phyloP scores from a whole-genome alignment of 2,329 filamentous ascomycete genomes.

The Zalaria obscura region DNA sequence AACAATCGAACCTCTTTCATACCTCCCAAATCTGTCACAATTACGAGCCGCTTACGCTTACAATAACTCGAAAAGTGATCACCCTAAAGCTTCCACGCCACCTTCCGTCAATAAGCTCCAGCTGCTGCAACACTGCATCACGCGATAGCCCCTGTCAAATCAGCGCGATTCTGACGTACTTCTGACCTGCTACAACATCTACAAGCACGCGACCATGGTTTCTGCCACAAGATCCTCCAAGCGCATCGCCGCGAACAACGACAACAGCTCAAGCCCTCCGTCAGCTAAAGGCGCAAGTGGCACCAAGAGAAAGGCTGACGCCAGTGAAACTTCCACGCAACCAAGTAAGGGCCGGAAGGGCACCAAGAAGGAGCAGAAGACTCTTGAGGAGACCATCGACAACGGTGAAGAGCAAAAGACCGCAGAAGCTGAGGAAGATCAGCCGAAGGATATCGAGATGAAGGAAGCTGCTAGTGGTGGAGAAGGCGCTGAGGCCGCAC shows the following conservation, averaged over 20 bases:
- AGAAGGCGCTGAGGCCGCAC: constrained; percentile 5
- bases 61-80: no score
- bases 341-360: constrained; percentile 24
- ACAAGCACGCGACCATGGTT: constrained; percentile 8
- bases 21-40: no score
- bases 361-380: constrained; percentile 32
- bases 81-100: no score
- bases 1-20: no score
- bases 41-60: no score
- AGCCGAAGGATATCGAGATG: constrained; percentile 11
- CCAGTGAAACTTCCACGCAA: constrained; percentile 11
- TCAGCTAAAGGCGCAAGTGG: constrained; percentile 9
- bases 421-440: constrained; percentile 15
- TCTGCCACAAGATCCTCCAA: constrained; percentile 17
- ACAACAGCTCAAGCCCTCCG: constrained; percentile 9
- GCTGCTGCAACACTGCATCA: no score
- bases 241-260: constrained; percentile 8
- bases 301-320: constrained; percentile 19
- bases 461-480: constrained; percentile 11
- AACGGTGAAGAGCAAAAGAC: constrained; percentile 17
- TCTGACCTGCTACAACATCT: background rate
- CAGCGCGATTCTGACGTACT: background rate
- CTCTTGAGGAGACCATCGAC: constrained; percentile 36
- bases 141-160: background rate
- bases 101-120: no score